These are phyloP conservation scores for Aciculoconidium aculeatum DNA, from an alignment of 805 yeast genomes.

Conservation along the genomic window DNA sequence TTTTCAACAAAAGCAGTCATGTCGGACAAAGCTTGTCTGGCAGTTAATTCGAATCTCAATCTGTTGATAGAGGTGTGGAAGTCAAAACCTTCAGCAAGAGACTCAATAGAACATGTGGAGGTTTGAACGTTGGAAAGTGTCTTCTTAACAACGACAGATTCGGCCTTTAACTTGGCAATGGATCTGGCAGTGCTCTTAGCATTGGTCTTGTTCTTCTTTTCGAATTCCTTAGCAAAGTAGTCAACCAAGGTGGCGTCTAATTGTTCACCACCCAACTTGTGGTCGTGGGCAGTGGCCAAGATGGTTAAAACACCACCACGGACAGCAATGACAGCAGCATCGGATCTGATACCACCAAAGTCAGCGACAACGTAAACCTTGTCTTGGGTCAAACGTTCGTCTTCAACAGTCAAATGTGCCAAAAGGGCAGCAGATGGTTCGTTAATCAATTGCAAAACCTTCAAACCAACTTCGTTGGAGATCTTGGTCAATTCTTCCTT, in stretches of 20 bases:
- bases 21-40: slow-evolving; percentile 69
- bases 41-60: slow-evolving; percentile 84
- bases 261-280: slow-evolving; percentile 79
- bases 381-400: slow-evolving; percentile 49
- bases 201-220: slow-evolving; percentile 77
- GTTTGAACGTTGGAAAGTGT: slow-evolving; percentile 86
- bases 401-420: slow-evolving; percentile 58
- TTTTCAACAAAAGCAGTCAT: slow-evolving; percentile 72
- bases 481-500: slow-evolving; percentile 55
- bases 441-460: slow-evolving; percentile 79
- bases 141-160: slow-evolving; percentile 79
- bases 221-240: slow-evolving; percentile 87
- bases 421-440: slow-evolving; percentile 91
- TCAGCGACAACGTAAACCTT: slow-evolving; percentile 88
- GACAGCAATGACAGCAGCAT: slow-evolving; percentile 87
- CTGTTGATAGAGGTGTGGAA: slow-evolving; percentile 91
- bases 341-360: slow-evolving; percentile 93
- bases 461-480: slow-evolving; percentile 66
- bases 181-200: slow-evolving; percentile 81
- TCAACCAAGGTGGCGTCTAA: slow-evolving; percentile 78
- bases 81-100: slow-evolving; percentile 90
- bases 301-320: slow-evolving; percentile 93
- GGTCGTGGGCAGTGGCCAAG: slow-evolving; percentile 78
- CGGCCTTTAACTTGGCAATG: slow-evolving; percentile 79
- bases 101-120: slow-evolving; percentile 89